Evolutionary conservation across 1,284 basidiomycete species (phyloP), one percentile per base, ranked within the genome.

Genomic region (Pulchroboletus neoregius): DNA sequence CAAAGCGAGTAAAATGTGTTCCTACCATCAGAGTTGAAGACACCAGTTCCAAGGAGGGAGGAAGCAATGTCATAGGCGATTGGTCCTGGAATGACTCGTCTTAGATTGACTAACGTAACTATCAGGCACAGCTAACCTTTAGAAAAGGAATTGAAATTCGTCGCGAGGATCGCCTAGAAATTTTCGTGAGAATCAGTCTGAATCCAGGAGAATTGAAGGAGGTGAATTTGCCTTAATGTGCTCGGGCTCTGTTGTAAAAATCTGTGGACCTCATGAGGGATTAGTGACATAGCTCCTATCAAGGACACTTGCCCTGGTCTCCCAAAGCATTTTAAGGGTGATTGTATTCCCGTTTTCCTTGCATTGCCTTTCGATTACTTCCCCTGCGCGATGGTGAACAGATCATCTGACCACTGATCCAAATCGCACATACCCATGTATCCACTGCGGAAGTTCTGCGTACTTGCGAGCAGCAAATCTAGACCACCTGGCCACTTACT

Each of bases 11-110:
- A 26, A 15, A 27, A 38, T 8, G 20, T 2, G 24, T 8, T 4
- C 49, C 54, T 48, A 73, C 79, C 79, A 54, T 82, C 79, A 1
- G 76, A 72, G 50, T 82, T 82, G 54, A 82, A 82, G 1, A 82
- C 76, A 0, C 80, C 80, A 27, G 71, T 71, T 40, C 78, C 78
- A 11, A 79, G 65, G 13, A 79, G 52, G 3, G 69, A 65, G 24
- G 56, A 49, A 27, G 70, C 48, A 36, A 58, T 61, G 5, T 62
- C 56, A 18, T 55, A 51, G n/a, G 53, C 49, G 13, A 55, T 18
- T 12, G 52, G 49, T n/a, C 60, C 55, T 64, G 49, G 5, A 27
- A 34, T 18, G 30, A 26, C 43, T n/a, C n/a, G 12, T 53, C 46
- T 52, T 45, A 56, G 59, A 37, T 20, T 15, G 34, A 15, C 34